phyloP scores from a whole-genome alignment of 176 grass and related monocot species.

The Oryza nivara region DNA sequence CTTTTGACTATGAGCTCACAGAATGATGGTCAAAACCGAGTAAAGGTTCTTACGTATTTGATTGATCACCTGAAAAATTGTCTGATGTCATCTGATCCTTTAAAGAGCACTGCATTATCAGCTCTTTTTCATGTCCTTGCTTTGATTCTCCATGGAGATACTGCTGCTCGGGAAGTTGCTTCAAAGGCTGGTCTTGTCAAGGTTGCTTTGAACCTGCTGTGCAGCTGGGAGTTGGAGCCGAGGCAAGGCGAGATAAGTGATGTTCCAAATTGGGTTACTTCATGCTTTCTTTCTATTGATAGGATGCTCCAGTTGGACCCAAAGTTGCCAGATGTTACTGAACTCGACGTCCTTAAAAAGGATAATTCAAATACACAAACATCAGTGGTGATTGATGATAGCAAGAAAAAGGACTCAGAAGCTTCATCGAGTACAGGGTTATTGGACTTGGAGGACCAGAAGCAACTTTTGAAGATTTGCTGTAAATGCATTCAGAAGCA shows the following conservation, averaged over 20 bases:
- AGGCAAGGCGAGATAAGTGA: slow-evolving; percentile 48
- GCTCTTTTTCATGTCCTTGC: slow-evolving; percentile 90
- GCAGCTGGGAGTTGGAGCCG: slow-evolving; percentile 62
- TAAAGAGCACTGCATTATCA: slow-evolving; percentile 62
- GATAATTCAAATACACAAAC: slow-evolving; percentile 53
- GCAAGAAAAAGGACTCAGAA: slow-evolving; percentile 57
- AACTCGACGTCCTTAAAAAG: slow-evolving; percentile 78
- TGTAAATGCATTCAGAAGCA: slow-evolving; percentile 84
- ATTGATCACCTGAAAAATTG: slow-evolving; percentile 87
- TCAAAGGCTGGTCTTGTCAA: slow-evolving; percentile 77
- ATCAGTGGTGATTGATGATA: slow-evolving; percentile 78
- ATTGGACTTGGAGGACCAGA: slow-evolving; percentile 76
- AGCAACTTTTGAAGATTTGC: slow-evolving; percentile 82
- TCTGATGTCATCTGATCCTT: slow-evolving; percentile 46
- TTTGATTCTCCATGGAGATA: slow-evolving; percentile 93
- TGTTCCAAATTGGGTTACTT: slow-evolving; percentile 92
- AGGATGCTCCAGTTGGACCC: slow-evolving; percentile 89
- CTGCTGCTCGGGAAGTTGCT: slow-evolving; percentile 73
- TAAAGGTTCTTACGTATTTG: slow-evolving; percentile 80
- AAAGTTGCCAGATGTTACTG: slow-evolving; percentile 77
- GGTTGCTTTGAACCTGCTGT: slow-evolving; percentile 79
- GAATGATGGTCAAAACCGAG: slow-evolving; percentile 88
- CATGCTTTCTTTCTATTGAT: slow-evolving; percentile 96
- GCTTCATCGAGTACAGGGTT: slow-evolving; percentile 51
- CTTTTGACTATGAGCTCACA: slow-evolving; percentile 91